Conservation (phyloP, 2,329 filamentous ascomycete species). For the Plectosphaerella cucumerina region DNA sequence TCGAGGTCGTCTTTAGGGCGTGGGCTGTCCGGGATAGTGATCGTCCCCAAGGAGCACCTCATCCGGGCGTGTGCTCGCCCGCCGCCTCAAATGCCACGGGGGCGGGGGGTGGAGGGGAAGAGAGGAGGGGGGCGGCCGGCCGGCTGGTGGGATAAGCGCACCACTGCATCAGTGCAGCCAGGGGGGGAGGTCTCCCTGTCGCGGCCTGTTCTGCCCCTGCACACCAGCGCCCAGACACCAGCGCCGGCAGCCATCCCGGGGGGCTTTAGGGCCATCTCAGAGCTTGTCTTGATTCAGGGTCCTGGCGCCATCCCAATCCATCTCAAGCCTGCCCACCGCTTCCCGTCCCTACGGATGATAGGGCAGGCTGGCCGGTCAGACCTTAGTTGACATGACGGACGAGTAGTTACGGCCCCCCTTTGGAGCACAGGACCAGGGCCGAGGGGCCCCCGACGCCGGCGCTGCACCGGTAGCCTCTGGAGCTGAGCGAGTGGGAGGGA, state of each 20-base stretch:
- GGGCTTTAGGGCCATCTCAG: neutral
- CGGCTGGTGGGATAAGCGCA: neutral
- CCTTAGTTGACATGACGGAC: too few species aligned
- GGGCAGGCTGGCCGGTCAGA: neutral
- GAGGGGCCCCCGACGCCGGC: too few species aligned
- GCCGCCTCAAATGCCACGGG: too few species aligned
- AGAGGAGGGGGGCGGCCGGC: neutral
- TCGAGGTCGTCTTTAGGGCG: too few species aligned
- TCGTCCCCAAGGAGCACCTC: too few species aligned
- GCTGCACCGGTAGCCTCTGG: too few species aligned
- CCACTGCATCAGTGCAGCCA: neutral
- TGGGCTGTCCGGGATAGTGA: too few species aligned
- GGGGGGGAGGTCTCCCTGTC: neutral
- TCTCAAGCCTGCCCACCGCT: too few species aligned
- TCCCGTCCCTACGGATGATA: neutral
- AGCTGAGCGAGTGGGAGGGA: too few species aligned
- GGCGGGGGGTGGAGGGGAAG: neutral
- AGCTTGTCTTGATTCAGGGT: conserved; percentile 1
- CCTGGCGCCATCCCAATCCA: neutral
- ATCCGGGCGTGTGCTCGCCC: too few species aligned
- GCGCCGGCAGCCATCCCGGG: neutral
- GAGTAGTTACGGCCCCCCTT: too few species aligned
- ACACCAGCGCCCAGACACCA: neutral
- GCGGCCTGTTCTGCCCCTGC: neutral
- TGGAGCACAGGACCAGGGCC: too few species aligned